A percentile compares a stretch with the other conserved stretches of the same genome.
Evolutionary conservation across 2,329 filamentous ascomycete species (phyloP).

Genomic region (Aspergillus uvarum): DNA sequence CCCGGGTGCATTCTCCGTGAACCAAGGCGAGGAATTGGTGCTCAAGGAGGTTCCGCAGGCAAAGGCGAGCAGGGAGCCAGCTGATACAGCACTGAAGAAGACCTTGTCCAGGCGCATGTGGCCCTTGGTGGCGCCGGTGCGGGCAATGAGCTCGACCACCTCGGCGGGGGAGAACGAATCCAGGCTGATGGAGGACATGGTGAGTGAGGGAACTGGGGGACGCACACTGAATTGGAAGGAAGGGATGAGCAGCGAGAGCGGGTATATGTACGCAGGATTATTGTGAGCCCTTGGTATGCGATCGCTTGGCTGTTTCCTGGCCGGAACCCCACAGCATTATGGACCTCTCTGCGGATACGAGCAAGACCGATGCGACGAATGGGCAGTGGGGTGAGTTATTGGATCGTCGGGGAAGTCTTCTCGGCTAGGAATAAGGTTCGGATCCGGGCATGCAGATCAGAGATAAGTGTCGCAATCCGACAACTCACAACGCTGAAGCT

Average conservation of each 20-base stretch:
- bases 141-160: slow-evolving; percentile 52
- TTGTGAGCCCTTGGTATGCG: too few species aligned
- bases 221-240: not conserved
- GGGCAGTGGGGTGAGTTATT: not conserved
- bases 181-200: slow-evolving; percentile 19
- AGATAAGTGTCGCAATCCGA: not conserved
- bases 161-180: slow-evolving; percentile 50
- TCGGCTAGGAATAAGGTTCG: not conserved
- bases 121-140: slow-evolving; percentile 53
- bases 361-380: not conserved
- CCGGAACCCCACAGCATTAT: too few species aligned
- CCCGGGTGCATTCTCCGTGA: slow-evolving; percentile 50
- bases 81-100: slow-evolving; percentile 53
- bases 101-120: slow-evolving; percentile 55
- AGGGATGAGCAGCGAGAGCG: not conserved
- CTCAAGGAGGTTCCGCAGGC: slow-evolving; percentile 51
- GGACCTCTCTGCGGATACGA: not conserved
- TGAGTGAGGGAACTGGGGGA: not conserved
- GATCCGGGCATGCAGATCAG: not conserved
- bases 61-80: slow-evolving; percentile 54
- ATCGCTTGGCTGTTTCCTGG: too few species aligned
- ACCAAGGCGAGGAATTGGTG: slow-evolving; percentile 50
- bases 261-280: not conserved
- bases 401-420: not conserved
- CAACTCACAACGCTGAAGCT: not conserved